Percentiles rank a stretch among this genome's conserved stretches.
phyloP scores from a whole-genome alignment of 805 yeast genomes.

The Candida yuanshanica region DNA sequence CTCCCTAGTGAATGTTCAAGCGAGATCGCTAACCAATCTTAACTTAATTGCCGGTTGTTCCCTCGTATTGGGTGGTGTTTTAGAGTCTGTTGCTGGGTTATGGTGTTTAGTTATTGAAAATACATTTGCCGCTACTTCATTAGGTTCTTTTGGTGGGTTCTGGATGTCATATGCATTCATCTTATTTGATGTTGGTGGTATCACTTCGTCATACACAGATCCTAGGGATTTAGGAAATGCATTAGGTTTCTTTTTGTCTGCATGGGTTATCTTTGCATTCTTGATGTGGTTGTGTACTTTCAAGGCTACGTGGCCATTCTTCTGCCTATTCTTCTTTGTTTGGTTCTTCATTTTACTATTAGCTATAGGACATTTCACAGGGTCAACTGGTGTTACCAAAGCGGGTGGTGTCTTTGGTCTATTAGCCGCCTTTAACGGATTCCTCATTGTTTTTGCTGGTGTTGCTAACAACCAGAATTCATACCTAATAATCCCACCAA shows the following conservation, averaged over 20 bases:
- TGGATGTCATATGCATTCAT: conserved; percentile 75
- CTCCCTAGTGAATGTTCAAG: conserved; percentile 56
- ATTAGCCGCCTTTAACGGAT: conserved; percentile 49
- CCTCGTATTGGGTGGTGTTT: conserved; percentile 66
- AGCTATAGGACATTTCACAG: conserved; percentile 46
- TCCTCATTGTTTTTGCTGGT: conserved; percentile 62
- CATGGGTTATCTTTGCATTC: conserved; percentile 62
- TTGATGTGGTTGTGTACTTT: conserved; percentile 51
- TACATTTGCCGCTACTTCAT: conserved; percentile 63
- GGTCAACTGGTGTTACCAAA: conserved; percentile 33
- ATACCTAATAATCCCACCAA: conserved; percentile 46
- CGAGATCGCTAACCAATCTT: conserved; percentile 59
- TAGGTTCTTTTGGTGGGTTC: conserved; percentile 56
- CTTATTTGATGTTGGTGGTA: conserved; percentile 51
- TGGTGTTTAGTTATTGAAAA: conserved; percentile 73
- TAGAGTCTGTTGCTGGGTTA: conserved; percentile 69
- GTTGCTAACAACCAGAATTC: conserved; percentile 54
- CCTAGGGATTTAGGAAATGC: conserved; percentile 43
- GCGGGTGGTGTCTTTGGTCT: conserved; percentile 65
- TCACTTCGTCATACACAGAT: conserved; percentile 41
- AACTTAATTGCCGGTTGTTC: conserved; percentile 62
- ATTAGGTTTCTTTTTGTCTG: conserved; percentile 51
- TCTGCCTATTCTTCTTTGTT: conserved; percentile 46
- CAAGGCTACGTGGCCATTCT: conserved; percentile 55
- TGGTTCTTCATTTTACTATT: conserved; percentile 50